Evolutionary conservation across 768 basidiomycete genomes (phyloP).

Genomic region (Leccinum variicolor): DNA sequence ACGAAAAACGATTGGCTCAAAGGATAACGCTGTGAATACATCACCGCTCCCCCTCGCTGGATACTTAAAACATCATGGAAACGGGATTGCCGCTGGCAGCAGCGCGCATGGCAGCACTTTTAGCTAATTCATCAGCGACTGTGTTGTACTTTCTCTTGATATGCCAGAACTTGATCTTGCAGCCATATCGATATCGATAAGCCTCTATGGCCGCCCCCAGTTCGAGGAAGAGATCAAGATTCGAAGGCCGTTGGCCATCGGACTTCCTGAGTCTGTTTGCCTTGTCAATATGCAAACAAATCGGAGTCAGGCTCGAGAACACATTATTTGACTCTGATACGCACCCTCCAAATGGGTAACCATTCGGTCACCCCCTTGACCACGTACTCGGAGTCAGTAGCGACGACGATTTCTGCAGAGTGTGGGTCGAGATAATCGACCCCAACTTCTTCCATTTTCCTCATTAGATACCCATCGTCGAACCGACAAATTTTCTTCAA

Average conservation of each 20-base stretch:
- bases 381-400: slow-evolving; percentile 7
- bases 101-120: not conserved
- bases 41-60: too few species aligned
- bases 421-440: too few species aligned
- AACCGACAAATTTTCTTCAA: slow-evolving; percentile 27
- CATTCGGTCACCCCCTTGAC: slow-evolving; percentile 8
- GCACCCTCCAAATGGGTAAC: slow-evolving; percentile 6
- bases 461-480: slow-evolving; percentile 8
- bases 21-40: too few species aligned
- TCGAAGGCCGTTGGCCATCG: slow-evolving; percentile 1
- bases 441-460: too few species aligned
- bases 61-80: too few species aligned
- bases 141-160: slow-evolving; percentile 22
- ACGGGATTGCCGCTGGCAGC: not conserved
- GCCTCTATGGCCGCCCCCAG: not conserved
- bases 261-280: not conserved
- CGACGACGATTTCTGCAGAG: not conserved
- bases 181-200: not conserved
- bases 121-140: slow-evolving; percentile 26
- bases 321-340: not conserved
- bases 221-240: slow-evolving; percentile 5
- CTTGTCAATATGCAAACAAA: not conserved
- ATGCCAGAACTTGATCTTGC: slow-evolving; percentile 24
- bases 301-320: too few species aligned
- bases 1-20: too few species aligned